These are phyloP conservation scores for Ulota crispa DNA, from an alignment of 225 moss, liverwort and hornwort genomes.

Conservation along the genomic window DNA sequence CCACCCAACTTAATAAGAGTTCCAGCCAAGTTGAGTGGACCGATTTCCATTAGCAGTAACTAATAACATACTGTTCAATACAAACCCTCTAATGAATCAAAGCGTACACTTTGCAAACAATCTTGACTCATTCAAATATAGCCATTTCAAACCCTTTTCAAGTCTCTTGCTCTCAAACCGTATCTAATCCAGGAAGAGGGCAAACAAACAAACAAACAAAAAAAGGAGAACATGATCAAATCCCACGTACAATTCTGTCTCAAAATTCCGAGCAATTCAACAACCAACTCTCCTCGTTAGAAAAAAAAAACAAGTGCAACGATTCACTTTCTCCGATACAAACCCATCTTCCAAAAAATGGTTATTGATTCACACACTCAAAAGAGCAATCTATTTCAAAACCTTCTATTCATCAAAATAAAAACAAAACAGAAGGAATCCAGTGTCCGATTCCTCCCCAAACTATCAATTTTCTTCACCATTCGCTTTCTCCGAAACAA, in stretches of 20 bases:
- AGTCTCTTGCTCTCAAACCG: background rate
- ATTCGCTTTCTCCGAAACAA: background rate
- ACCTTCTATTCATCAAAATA: too few relatives aligned
- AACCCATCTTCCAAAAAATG: background rate
- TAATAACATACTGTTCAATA: background rate
- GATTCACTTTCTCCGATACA: background rate
- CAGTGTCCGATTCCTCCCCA: too few relatives aligned
- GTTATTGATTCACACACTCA: too few relatives aligned
- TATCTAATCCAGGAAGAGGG: background rate
- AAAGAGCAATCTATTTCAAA: too few relatives aligned
- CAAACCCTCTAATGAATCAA: background rate
- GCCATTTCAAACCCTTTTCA: background rate
- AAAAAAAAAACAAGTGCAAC: accelerated
- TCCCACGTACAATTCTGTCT: background rate
- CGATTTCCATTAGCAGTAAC: background rate
- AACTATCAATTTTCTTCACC: background rate
- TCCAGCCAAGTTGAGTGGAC: background rate
- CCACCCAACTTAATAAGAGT: background rate
- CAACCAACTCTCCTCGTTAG: background rate
- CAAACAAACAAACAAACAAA: background rate
- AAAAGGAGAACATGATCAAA: background rate
- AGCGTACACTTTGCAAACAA: background rate
- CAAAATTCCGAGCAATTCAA: background rate
- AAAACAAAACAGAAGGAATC: too few relatives aligned
- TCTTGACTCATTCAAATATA: background rate